Evolutionary conservation across 2,329 filamentous ascomycete genomes (phyloP), one percentile per base, ranked within the genome.

Genomic region (Cyphellophora europaea): DNA sequence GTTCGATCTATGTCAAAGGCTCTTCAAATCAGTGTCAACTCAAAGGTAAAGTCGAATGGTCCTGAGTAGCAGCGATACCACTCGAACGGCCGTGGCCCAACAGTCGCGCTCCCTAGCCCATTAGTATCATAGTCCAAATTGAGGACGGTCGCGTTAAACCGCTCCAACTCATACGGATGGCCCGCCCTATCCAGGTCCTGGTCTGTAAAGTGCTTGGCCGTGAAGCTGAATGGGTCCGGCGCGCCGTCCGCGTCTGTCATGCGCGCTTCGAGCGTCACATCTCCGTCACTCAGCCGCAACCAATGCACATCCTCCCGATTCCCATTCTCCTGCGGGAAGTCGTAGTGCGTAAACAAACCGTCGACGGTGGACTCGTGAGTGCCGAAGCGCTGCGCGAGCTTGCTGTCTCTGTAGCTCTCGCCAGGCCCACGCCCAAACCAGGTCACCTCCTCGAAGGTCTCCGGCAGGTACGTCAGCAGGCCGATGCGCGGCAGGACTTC

Each of bases 381-480:
- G 1, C 69, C 75, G 0, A 75, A 49, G 2, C 57, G 59, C 45
- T 78, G 74, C 2, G 72, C 69, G 11, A 61, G 49, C 39, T 81
- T 80, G 57, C 74, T 79, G 57, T 85, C 80, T 11, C 61, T 58
- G 59, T 83, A 85, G 10, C 67, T 72, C 53, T 82, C 77, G 2
- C 74, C 73, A 0, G 76, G 75, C 0, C 80, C 78, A 5, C 70
- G 69, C 5, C 77, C 78, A 40, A 73, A 72, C 74, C 79, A 85
- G 6, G 59, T 53, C 3, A 71, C 69, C 1, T 55, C 45, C 32
- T 71, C 59, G 15, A 77, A 64, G 0, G 53, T 35, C 19, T 60
- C 53, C 4, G 62, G 59, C 1, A 79, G 54, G 19, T 66, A 62
- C 4, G 81, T 48, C 34, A 74, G 66, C 3, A 82, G 58, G 0